Evolutionary conservation across 1,284 basidiomycete species (phyloP).

Genomic region (Leccinum griseonigrum): DNA sequence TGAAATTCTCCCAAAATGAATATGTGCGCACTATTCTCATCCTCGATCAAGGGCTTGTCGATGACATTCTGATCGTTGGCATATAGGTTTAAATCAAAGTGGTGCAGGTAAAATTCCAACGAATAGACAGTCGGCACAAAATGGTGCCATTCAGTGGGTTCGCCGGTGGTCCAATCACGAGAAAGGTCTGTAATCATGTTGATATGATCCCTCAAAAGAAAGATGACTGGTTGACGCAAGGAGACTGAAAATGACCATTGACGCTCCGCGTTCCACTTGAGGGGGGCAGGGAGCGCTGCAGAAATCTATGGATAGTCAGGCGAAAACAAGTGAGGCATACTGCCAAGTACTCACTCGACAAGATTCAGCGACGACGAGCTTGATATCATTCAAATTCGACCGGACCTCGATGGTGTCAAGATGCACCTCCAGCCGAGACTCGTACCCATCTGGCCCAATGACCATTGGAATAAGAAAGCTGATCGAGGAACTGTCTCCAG

Average conservation of each 20-base stretch:
- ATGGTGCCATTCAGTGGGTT: conserved; percentile 72
- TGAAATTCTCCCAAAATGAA: conserved; percentile 5
- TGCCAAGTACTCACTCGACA: conserved; percentile 54
- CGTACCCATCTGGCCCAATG: conserved; percentile 69
- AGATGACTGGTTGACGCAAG: conserved; percentile 70
- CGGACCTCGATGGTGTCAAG: conserved; percentile 77
- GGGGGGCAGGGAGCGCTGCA: conserved; percentile 61
- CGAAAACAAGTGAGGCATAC: neutral
- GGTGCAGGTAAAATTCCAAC: conserved; percentile 67
- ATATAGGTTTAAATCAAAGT: conserved; percentile 79
- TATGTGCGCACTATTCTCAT: conserved; percentile 65
- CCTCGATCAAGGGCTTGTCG: conserved; percentile 74
- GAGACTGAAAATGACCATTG: conserved; percentile 75
- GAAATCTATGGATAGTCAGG: conserved; percentile 46
- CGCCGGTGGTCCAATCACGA: conserved; percentile 86
- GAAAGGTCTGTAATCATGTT: conserved; percentile 88
- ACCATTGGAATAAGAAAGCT: conserved; percentile 83
- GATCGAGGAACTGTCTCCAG: conserved; percentile 81
- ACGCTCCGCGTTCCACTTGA: conserved; percentile 68
- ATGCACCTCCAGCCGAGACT: conserved; percentile 75
- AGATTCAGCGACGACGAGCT: conserved; percentile 70
- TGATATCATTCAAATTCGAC: conserved; percentile 85
- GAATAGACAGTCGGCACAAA: conserved; percentile 83
- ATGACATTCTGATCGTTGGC: conserved; percentile 96
- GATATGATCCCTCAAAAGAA: conserved; percentile 85